These are phyloP conservation scores for Tulasnella sp. DNA, from an alignment of 768 basidiomycete genomes.

Conservation along the genomic window DNA sequence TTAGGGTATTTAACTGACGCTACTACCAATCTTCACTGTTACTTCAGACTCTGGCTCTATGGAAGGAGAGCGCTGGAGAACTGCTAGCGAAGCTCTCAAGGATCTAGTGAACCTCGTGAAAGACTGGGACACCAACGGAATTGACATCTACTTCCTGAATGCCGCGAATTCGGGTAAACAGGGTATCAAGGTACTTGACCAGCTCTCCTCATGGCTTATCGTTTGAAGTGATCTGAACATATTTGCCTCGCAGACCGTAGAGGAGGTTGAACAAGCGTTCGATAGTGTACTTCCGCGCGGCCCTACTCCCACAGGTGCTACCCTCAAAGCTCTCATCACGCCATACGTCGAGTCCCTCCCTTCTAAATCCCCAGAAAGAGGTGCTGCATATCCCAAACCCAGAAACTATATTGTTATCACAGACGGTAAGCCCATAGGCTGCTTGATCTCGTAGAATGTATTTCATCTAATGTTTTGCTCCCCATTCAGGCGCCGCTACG, in stretches of 20 bases:
- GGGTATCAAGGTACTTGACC: neutral
- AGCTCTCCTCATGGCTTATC: neutral
- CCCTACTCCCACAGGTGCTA: conserved; percentile 28
- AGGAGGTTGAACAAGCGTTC: conserved; percentile 34
- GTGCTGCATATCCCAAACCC: conserved; percentile 34
- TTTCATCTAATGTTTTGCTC: neutral
- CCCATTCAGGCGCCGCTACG: conserved; percentile 5
- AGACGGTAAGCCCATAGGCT: conserved; percentile 36
- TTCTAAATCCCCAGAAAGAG: conserved; percentile 26
- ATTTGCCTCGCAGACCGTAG: conserved; percentile 25
- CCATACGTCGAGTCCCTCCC: conserved; percentile 30
- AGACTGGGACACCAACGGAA: conserved; percentile 43
- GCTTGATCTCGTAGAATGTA: neutral
- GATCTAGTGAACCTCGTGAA: conserved; percentile 37
- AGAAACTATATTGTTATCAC: conserved; percentile 51
- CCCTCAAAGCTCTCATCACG: neutral
- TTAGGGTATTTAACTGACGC: neutral
- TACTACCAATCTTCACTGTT: neutral
- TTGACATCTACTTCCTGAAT: conserved; percentile 54
- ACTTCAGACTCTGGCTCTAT: conserved; percentile 51
- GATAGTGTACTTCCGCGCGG: conserved; percentile 34
- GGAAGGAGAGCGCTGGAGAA: conserved; percentile 38
- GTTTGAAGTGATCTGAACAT: neutral
- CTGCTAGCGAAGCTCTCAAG: conserved; percentile 38
- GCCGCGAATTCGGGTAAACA: neutral